A percentile compares a stretch with the other conserved stretches of the same genome.
These are phyloP conservation scores for Beauveria rudraprayagi DNA, from an alignment of 2,329 filamentous ascomycete species.

Conservation along the genomic window DNA sequence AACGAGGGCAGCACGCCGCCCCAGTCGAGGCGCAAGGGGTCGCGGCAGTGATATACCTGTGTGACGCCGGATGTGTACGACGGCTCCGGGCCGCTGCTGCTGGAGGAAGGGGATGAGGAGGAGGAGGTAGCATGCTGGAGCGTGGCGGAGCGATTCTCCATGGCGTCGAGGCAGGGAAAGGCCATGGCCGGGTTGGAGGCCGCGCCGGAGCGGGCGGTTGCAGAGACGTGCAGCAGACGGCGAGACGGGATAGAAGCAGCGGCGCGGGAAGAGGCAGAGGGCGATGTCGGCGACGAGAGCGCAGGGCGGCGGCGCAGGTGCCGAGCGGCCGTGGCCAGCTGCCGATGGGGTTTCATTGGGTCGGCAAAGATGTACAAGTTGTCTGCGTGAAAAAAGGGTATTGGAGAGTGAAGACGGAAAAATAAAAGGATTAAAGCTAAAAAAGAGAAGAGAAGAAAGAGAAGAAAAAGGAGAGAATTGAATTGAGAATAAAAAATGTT, in stretches of 20 bases:
- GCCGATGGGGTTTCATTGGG: slow-evolving; percentile 10
- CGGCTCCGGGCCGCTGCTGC: slow-evolving; percentile 74
- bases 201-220: slow-evolving; percentile 21
- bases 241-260: background rate
- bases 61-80: slow-evolving; percentile 90
- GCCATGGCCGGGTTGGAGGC: slow-evolving; percentile 78
- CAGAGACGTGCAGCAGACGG: background rate
- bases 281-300: background rate
- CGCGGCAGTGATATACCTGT: slow-evolving; percentile 62
- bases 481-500: background rate
- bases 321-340: slow-evolving; percentile 10
- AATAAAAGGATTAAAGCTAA: rapidly evolving
- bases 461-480: too few species aligned
- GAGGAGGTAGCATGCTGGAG: slow-evolving; percentile 32
- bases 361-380: too few species aligned
- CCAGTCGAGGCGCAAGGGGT: slow-evolving; percentile 83
- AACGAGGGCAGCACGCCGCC: slow-evolving; percentile 86
- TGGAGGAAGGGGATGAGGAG: slow-evolving; percentile 24
- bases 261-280: background rate
- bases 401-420: background rate
- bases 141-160: slow-evolving; percentile 68
- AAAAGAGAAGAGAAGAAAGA: too few species aligned
- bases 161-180: slow-evolving; percentile 82
- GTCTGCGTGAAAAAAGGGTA: too few species aligned
- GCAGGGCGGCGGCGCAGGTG: slow-evolving; percentile 4